A percentile compares a stretch with the other conserved stretches of the same genome.
These are phyloP conservation scores for Phytophthora hybrid DNA, from an alignment of 352 stramenopile species.

Conservation along the genomic window DNA sequence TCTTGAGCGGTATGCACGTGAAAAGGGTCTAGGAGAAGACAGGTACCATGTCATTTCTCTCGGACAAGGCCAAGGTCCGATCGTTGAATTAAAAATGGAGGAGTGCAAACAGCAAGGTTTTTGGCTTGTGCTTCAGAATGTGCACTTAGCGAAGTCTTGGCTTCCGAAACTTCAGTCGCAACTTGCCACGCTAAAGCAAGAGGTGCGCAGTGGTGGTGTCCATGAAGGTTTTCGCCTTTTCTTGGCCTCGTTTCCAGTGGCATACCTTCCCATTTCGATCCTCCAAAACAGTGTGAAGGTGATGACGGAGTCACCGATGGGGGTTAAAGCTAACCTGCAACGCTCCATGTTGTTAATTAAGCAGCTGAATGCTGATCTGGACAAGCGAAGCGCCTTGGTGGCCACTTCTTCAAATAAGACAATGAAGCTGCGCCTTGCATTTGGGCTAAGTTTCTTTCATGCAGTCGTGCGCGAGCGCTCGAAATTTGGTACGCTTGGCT, in stretches of 20 bases:
- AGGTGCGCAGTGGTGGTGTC: constrained; percentile 40
- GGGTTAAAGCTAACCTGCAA: constrained; percentile 78
- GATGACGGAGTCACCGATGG: constrained; percentile 78
- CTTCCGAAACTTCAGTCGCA: constrained; percentile 68
- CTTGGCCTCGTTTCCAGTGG: constrained; percentile 69
- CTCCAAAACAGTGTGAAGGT: constrained; percentile 84
- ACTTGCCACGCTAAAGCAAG: constrained; percentile 44
- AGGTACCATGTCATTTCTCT: constrained; percentile 74
- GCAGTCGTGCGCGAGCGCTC: constrained; percentile 74
- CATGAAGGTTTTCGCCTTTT: constrained; percentile 77
- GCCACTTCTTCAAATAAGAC: not conserved
- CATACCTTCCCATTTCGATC: constrained; percentile 78
- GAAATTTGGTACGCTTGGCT: constrained; percentile 82
- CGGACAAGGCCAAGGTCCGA: constrained; percentile 76
- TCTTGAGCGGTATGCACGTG: constrained; percentile 59
- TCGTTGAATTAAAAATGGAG: constrained; percentile 71
- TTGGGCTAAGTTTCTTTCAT: constrained; percentile 85
- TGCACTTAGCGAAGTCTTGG: constrained; percentile 82
- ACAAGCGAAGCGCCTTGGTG: not conserved
- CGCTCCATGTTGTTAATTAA: constrained; percentile 65
- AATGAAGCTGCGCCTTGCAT: constrained; percentile 66
- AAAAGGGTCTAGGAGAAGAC: constrained; percentile 45
- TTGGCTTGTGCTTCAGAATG: constrained; percentile 83
- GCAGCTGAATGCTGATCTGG: constrained; percentile 7
- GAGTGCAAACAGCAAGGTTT: constrained; percentile 53